Percentiles rank a stretch among this genome's conserved stretches.
Conservation (phyloP, 2,329 filamentous ascomycete genomes). For the Verticillium alfalfae region DNA sequence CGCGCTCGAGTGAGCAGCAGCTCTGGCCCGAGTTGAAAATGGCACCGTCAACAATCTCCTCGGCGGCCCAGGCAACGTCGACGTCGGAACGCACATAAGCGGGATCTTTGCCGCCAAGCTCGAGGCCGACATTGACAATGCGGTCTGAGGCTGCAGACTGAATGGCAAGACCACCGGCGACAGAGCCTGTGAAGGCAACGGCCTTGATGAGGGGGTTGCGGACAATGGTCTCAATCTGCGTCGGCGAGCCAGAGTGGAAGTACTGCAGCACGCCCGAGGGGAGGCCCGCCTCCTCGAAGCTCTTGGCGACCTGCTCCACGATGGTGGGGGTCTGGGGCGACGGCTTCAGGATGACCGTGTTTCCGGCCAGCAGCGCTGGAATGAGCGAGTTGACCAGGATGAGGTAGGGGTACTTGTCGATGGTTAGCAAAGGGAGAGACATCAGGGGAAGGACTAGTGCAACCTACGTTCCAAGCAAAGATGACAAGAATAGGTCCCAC, state of each 20-base stretch:
- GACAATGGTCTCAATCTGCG: conserved; percentile 72
- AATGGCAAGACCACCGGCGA: conserved; percentile 79
- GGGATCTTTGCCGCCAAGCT: conserved; percentile 92
- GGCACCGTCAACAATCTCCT: conserved; percentile 92
- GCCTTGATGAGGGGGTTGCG: conserved; percentile 70
- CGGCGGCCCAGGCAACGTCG: conserved; percentile 84
- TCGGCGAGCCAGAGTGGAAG: conserved; percentile 80
- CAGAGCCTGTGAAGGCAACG: conserved; percentile 91
- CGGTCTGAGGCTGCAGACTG: conserved; percentile 80
- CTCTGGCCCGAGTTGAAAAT: conserved; percentile 98
- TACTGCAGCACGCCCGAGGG: conserved; percentile 82
- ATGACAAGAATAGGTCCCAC: conserved; percentile 84
- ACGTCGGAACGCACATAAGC: conserved; percentile 85
- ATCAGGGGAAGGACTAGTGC: not conserved
- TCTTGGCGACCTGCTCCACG: conserved; percentile 72
- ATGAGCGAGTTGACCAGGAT: conserved; percentile 90
- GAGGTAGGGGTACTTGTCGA: conserved; percentile 78
- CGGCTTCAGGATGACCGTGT: conserved; percentile 89
- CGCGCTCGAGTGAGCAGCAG: conserved; percentile 86
- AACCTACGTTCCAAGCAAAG: conserved; percentile 90
- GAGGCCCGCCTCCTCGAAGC: conserved; percentile 76
- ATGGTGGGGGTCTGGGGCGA: conserved; percentile 93
- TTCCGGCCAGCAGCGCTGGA: conserved; percentile 84
- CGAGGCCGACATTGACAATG: conserved; percentile 79
- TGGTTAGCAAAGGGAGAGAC: conserved; percentile 7